Percentiles rank a stretch among this genome's conserved stretches.
phyloP scores from a whole-genome alignment of 495 filamentous ascomycete genomes.

The Emericellopsis terricola region DNA sequence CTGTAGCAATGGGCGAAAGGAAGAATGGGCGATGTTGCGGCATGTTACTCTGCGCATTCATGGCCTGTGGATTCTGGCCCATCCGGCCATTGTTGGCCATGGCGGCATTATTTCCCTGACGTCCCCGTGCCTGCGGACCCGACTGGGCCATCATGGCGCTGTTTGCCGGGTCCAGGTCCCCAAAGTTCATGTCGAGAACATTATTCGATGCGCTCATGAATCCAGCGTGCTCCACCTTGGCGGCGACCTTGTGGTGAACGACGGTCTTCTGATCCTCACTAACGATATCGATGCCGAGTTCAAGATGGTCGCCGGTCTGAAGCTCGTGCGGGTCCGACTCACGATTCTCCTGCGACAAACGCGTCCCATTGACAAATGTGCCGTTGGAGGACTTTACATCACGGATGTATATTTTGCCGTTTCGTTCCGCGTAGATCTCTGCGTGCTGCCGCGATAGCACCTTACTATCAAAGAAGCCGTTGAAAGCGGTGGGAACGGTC shows the following conservation, averaged over 20 bases:
- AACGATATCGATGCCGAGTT: constrained; percentile 94
- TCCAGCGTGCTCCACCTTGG: constrained; percentile 88
- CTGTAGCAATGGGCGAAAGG: constrained; percentile 76
- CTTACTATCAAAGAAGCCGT: constrained; percentile 96
- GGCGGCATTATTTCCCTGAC: constrained; percentile 55
- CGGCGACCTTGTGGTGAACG: constrained; percentile 93
- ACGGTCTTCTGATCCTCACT: constrained; percentile 96
- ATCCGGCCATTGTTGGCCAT: constrained; percentile 39
- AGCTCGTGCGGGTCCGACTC: constrained; percentile 91
- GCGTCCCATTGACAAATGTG: constrained; percentile 88
- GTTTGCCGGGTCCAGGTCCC: constrained; percentile 63
- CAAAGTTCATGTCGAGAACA: constrained; percentile 75
- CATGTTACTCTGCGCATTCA: constrained; percentile 37
- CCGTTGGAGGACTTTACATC: constrained; percentile 98
- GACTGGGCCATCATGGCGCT: constrained; percentile 44
- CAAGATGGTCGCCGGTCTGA: constrained; percentile 70
- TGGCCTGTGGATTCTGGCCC: constrained; percentile 32
- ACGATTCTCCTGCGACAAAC: constrained; percentile 78
- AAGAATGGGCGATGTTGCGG: constrained; percentile 39
- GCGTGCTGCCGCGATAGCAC: constrained; percentile 92
- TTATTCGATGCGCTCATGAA: constrained; percentile 47
- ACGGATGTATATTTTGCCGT: constrained; percentile 84
- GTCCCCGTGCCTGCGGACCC: constrained; percentile 35
- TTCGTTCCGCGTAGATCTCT: constrained; percentile 82
- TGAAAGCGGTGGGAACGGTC: constrained; percentile 71